Evolutionary conservation across 1,139 yeast genomes (phyloP), one percentile per base, ranked within the genome.

Genomic region (Blastobotrys proliferans): DNA sequence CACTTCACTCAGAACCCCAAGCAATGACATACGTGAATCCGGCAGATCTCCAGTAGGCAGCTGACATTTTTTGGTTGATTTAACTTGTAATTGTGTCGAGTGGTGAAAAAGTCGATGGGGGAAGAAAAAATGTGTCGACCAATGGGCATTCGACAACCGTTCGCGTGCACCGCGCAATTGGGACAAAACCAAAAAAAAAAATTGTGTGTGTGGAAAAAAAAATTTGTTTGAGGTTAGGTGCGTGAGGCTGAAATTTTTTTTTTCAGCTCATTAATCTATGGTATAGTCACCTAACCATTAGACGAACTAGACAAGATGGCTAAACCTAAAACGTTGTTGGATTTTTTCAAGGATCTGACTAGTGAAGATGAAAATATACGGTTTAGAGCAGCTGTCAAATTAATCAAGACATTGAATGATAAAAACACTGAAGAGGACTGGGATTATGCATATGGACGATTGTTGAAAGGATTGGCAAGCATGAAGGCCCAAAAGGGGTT

Each of bases 401-500:
- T 90, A 40, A 70, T 90, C 48, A 69, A 76, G 22, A 88, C 84
- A 42, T 58, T 69, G 8, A 62, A 64, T 1, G 74, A 63, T 9
- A 66, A 66, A 10, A 63, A 76, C 41, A 61, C 68, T 6, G 66
- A 66, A 17, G 68, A 69, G 3, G 96, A 88, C 56, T 87, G 94
- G 88, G 75, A 76, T 40, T 90, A 92, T 60, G 94, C 95, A 0
- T 66, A 85, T 45, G 77, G 76, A 48, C 74, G 97, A 56, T 70
- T 92, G 48, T 73, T 86, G 46, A 81, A 80, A 53, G 97, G 97
- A 38, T 69, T 92, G 35, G 73, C 86, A 8, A 83, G 95, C 10
- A 76, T 88, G 16, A 74, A 88, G 38, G 94, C 96, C 1, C 69
- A 97, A 45, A 67, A 85, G 33, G 98, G 98, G 1, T 90, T 83